Evolutionary conservation across 129 eudicot species (phyloP), one percentile per base, ranked within the genome.

Genomic region (Erigeron canadensis): DNA sequence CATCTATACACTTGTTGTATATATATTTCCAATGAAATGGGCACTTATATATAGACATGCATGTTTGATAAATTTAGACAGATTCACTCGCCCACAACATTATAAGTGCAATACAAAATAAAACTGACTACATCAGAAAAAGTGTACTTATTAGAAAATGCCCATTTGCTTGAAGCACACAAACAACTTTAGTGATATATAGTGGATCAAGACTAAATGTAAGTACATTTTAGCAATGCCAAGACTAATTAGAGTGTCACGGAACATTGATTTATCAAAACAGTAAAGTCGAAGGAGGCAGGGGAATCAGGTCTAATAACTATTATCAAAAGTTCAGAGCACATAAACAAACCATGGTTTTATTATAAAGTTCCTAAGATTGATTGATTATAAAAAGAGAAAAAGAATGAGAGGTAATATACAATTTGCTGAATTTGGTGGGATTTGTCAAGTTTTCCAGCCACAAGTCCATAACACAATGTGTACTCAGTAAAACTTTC

Each of bases 161-260:
- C 38, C 80, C 47, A 79, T 69, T 77, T 77, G 67, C 69, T 47
- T 71, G 68, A 70, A 74, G 62, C 57, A 81, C 81, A 39, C 64
- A 71, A 79, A 74, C 89, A 81, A 63, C 84, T 84, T 80, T 83
- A 73, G 74, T 76, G 82, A 34, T n/a, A n/a, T n/a, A n/a, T 76
- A 85, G 86, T 85, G 90, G 88, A 62, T 70, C 68, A 45, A 77
- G 75, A 78, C 80, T 74, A 72, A 80, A 45, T 78, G 62, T 58
- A 70, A 80, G 57, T 71, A 88, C 57, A 37, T 15, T 45, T 44
- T 38, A 73, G 28, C 44, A 19, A 69, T 39, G 63, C 65, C 15
- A 47, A 61, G 37, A 47, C 79, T 74, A 74, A 13, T n/a, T n/a
- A n/a, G n/a, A n/a, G 61, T 48, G 13, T 43, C 70, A 41, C 41